Evolutionary conservation across 805 yeast genomes (phyloP), one percentile per base, ranked within the genome.

Genomic region (Ogataea haglerorum): DNA sequence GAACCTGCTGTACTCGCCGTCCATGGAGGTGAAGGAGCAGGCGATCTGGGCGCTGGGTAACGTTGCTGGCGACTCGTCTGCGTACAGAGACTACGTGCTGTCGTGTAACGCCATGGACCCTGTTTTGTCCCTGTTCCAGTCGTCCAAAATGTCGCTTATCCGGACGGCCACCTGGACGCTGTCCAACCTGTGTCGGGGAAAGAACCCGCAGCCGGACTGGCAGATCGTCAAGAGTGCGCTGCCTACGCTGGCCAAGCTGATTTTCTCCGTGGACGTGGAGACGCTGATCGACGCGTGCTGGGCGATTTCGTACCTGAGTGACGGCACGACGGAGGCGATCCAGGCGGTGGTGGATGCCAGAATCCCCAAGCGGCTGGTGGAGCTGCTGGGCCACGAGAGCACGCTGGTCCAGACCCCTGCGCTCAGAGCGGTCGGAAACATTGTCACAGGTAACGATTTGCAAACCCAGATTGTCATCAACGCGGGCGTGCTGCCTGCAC

Each of bases 1-100:
- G 32, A 75, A 82, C 50, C 72, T 93, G 52, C 73, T 93, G 54
- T 75, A 78, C 55, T 85, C 96, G 3, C 78, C 78, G 43, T 86
- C 95, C 30, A 71, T 82, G 43, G 98, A 93, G 60, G 97, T 93
- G 42, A 87, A 88, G 66, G 99, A 93, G 66, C 99, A 93, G 69
- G 98, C 98, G 10, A 91, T 93, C 53, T 93, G 99, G 99, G 98
- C 99, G 21, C 72, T 93, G 52, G 99, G 99, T 68, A 93, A 93
- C 63, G 96, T 93, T 63, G 98, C 99, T 19, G 99, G 99, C 65
- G 99, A 93, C 63, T 87, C 96, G 12, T 76, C 96, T 7, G 70
- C 74, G 30, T 88, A 80, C 72, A 82, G 99, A 69, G 98, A 93
- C 68, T 83, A 75, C 55, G 98, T 93, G 32, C 72, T 93, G 53